phyloP scores from a whole-genome alignment of 768 basidiomycete species.

The Agaricus sinodeliciosus region DNA sequence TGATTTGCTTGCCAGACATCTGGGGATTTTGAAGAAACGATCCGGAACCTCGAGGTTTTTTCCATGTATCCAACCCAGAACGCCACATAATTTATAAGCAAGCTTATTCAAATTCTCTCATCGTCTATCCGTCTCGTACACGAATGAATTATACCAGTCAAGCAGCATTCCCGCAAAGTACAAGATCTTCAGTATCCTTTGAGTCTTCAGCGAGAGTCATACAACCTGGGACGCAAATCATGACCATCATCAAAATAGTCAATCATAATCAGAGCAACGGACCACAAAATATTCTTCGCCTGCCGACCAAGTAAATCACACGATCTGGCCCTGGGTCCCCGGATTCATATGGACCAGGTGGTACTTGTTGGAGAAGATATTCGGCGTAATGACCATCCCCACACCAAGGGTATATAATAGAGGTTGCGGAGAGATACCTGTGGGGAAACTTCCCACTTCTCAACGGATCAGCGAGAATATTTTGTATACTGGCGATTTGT shows the following conservation, averaged over 20 bases:
- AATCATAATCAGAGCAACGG: neutral
- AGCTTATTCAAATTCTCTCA: too few relatives aligned
- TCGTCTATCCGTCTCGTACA: neutral
- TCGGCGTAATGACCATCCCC: neutral
- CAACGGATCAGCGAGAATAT: neutral
- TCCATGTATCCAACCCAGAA: constrained; percentile 2
- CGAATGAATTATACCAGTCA: neutral
- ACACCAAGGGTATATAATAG: neutral
- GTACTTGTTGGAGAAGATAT: neutral
- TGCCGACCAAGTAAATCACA: constrained; percentile 3
- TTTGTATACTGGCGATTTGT: neutral
- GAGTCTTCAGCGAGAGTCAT: neutral
- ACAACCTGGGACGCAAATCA: neutral
- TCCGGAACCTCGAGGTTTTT: constrained; percentile 1
- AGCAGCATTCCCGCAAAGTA: neutral
- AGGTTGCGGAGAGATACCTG: neutral
- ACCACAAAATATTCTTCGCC: constrained; percentile 5
- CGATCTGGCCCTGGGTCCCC: neutral
- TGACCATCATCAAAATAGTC: neutral
- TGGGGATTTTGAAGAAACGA: constrained; percentile 4
- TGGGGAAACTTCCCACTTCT: neutral
- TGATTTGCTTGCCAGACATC: neutral
- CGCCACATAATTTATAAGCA: neutral
- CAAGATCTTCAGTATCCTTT: neutral
- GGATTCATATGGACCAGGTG: constrained; percentile 2